Evolutionary conservation across 441 rosid species (phyloP), one percentile per base, ranked within the genome.

Genomic region (Melastoma candidum): DNA sequence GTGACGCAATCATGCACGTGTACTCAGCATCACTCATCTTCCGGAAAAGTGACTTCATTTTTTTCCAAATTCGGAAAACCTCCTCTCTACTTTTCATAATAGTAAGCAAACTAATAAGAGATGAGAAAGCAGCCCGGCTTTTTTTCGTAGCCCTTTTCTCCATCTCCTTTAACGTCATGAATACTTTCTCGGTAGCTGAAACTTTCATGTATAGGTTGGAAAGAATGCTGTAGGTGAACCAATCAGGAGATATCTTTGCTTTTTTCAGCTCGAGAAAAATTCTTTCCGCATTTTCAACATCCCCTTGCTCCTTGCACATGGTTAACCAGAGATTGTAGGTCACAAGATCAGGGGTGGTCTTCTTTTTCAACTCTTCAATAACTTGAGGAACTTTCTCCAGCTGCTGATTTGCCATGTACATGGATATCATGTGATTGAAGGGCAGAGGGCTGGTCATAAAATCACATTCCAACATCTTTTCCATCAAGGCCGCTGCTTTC

Each of bases 11-110:
- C 88, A 84, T 81, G 57, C 83, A 84, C 11, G 61, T 75, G 13
- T 88, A 84, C 54, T 88, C 96, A 1, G 81, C 76, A 59, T 84
- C 88, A 36, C 65, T 88, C 86, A 89, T 70, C 68, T 79, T 85
- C 36, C 63, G 68, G 56, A 93, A 77, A 45, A 43, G 47, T 0
- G 82, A 71, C 45, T 71, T 84, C 78, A 84, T 70, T 70, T 74
- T 79, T 67, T 76, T 74, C 97, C 95, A 93, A 22, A 81, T 80
- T 32, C 82, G 71, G 47, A 55, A 56, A 46, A 82, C 75, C 51
- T 77, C 94, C 48, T 74, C 82, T 58, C 72, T 81, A 44, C 83
- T 74, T 3, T 76, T 79, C 70, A 84, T 74, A 68, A 71, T 83
- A 7, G 86, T 63, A 51, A 82, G 72, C 70, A 88, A 74, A 65